A percentile compares a stretch with the other conserved stretches of the same genome.
Conservation (phyloP, 257 asterid genomes). For the Solanum ahanhuiri region DNA sequence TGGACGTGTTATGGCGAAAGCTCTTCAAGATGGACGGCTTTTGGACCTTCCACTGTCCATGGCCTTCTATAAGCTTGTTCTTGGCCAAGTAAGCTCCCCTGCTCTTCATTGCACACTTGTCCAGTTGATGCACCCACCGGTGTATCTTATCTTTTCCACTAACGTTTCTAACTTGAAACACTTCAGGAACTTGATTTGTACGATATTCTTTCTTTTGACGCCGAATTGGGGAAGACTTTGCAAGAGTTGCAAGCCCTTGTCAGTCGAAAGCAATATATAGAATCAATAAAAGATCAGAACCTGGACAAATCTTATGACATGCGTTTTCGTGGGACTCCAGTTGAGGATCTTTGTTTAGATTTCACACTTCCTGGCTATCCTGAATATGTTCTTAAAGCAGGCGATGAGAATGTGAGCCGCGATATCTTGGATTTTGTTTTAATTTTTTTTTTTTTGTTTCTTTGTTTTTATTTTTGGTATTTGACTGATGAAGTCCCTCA, state of each 20-base stretch:
- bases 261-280: slow-evolving; percentile 51
- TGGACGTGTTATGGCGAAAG: slow-evolving; percentile 94
- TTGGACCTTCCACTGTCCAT: slow-evolving; percentile 81
- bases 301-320: slow-evolving; percentile 29
- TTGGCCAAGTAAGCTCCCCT: slow-evolving; percentile 56
- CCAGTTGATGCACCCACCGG: background rate
- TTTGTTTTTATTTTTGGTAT: background rate
- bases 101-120: background rate
- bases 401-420: slow-evolving; percentile 49
- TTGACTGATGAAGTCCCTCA: background rate
- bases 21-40: slow-evolving; percentile 98
- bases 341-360: slow-evolving; percentile 92
- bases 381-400: slow-evolving; percentile 65
- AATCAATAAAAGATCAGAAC: slow-evolving; percentile 40
- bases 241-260: slow-evolving; percentile 93
- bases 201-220: slow-evolving; percentile 72
- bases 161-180: background rate
- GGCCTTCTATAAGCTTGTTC: slow-evolving; percentile 78
- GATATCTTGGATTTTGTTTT: background rate
- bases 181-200: slow-evolving; percentile 88
- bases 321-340: slow-evolving; percentile 58
- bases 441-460: background rate
- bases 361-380: slow-evolving; percentile 95
- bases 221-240: slow-evolving; percentile 69
- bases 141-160: background rate